Percentiles rank a stretch among this genome's conserved stretches.
Conservation (phyloP, 1,284 basidiomycete species). For the Puccinia triticina region DNA sequence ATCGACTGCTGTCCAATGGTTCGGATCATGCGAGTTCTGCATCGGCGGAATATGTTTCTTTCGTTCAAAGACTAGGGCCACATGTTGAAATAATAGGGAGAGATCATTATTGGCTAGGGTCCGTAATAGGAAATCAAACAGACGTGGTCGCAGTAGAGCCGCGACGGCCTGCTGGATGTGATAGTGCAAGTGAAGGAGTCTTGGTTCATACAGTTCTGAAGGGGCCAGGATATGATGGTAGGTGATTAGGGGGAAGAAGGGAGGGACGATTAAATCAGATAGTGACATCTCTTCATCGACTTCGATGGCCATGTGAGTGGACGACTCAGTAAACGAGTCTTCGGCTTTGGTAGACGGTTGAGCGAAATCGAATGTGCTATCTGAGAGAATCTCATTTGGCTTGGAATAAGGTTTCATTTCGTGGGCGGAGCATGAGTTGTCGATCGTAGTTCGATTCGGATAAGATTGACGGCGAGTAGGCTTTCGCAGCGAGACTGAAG, state of each 20-base stretch:
- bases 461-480: neutral
- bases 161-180: slow-evolving; percentile 30
- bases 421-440: neutral
- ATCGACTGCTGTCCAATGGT: slow-evolving; percentile 33
- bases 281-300: slow-evolving; percentile 16
- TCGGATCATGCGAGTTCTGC: slow-evolving; percentile 27
- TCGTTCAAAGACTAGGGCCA: slow-evolving; percentile 17
- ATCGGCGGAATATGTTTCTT: neutral
- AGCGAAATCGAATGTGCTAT: neutral
- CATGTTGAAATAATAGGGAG: slow-evolving; percentile 16
- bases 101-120: neutral
- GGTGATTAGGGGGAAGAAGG: neutral
- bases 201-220: slow-evolving; percentile 12
- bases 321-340: neutral
- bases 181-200: slow-evolving; percentile 36
- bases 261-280: slow-evolving; percentile 2
- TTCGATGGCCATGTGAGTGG: slow-evolving; percentile 15
- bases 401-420: neutral
- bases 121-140: slow-evolving; percentile 6
- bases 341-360: neutral
- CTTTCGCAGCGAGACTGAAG: neutral
- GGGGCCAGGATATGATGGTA: slow-evolving; percentile 15
- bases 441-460: neutral
- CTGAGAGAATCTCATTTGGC: neutral
- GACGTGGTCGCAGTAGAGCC: slow-evolving; percentile 14